Base-by-base conservation (phyloP, 1,284 basidiomycete species). In the Irpex lacteus region DNA sequence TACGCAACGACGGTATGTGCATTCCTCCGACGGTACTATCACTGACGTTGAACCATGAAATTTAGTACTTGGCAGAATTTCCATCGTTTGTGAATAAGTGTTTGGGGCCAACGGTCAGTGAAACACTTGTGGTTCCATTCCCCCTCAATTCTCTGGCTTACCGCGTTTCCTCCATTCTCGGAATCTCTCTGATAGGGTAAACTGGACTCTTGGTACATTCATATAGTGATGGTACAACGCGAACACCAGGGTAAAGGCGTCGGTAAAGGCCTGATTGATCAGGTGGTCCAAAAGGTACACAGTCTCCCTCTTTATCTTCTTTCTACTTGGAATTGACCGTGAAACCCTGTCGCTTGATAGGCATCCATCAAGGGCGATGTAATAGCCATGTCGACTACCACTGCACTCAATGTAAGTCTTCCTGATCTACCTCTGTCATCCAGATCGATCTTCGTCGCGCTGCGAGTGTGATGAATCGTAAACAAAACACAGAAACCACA, bases 141-240 rank as follows among this genome's bases (percentile, higher is more conserved):
- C 18, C 49, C 3, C 2, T 18, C 50, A 8, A 4, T 11, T 15
- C 26, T 13, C 36, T 15, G 13, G 36, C 32, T 57, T 15, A 26
- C 55, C 18, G 13, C 32, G 18, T 57, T 9, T 9, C 8, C 13
- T 18, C 18, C 5, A n/a, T 8, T 9, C 11, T 59, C 18, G 11
- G 26, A n/a, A 37, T 32, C 8, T 21, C 15, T 9, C 4, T 9
- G 18, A 18, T 59, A 71, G 68, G 65, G 65, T 6, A 67, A 67
- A 54, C 19, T 59, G 1, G 67, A 69, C 26, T 63, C 65, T 2
- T 72, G 70, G 71, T 72, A 68, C 66, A 61, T 72, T 0, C 68
- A 70, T 15, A 67, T 64, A 37, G 59, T 67, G 2, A 69, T 70
- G 68, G 67, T 69, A 0, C 64, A 65, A 2, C 60, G 19, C 5